These are phyloP conservation scores for Cardamine resedifolia DNA, from an alignment of 345 rosid species.

Conservation along the genomic window DNA sequence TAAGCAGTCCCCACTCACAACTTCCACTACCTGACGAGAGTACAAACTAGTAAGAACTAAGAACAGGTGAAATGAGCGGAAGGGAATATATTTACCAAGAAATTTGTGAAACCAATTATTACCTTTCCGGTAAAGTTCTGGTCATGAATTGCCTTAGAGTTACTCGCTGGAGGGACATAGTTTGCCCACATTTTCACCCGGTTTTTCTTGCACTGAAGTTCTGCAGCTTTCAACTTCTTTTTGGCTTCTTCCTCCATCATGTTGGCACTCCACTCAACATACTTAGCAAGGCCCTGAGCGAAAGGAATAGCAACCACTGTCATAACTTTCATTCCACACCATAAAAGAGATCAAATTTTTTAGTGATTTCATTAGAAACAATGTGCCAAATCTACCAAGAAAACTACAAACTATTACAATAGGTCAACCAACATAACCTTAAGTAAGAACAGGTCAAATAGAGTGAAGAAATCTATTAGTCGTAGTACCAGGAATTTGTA, in stretches of 20 bases:
- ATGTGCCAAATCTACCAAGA: constrained; percentile 8
- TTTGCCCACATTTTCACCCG: constrained; percentile 83
- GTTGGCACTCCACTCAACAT: constrained; percentile 98
- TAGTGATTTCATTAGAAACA: not conserved
- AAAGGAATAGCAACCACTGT: constrained; percentile 20
- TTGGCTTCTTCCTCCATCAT: constrained; percentile 96
- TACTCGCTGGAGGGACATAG: constrained; percentile 77
- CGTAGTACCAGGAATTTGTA: not conserved
- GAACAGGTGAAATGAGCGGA: not conserved
- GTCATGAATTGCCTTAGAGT: constrained; percentile 87
- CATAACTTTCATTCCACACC: constrained; percentile 12
- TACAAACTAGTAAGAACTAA: constrained; percentile 7
- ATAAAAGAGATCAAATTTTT: not conserved
- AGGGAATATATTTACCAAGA: constrained; percentile 5
- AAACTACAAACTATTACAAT: constrained; percentile 7
- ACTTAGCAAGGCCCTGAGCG: constrained; percentile 87
- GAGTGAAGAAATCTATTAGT: not conserved
- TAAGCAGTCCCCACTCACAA: constrained; percentile 95
- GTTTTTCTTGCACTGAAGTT: constrained; percentile 85
- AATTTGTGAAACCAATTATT: not conserved
- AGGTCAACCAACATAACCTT: not conserved
- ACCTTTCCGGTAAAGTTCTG: constrained; percentile 95
- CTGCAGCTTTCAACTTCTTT: constrained; percentile 70
- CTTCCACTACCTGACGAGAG: constrained; percentile 77
- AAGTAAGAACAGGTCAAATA: not conserved